These are phyloP conservation scores for Seminavis robusta DNA, from an alignment of 108 stramenopile genomes.

Conservation along the genomic window DNA sequence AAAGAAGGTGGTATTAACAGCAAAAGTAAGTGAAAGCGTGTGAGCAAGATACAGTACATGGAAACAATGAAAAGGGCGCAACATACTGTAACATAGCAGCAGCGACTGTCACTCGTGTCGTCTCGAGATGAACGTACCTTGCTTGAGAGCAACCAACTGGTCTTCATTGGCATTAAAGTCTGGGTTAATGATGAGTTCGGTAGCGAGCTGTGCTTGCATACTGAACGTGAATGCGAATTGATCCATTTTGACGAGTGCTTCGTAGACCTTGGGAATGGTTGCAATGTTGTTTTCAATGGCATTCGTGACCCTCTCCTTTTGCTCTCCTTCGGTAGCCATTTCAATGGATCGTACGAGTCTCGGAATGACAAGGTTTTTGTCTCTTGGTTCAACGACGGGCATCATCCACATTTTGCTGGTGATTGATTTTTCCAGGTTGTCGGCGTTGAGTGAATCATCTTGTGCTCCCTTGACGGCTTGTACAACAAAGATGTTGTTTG, in stretches of 20 bases:
- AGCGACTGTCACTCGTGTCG: not conserved
- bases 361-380: constrained; percentile 78
- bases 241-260: constrained; percentile 82
- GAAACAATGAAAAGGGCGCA: not conserved
- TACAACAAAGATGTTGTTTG: constrained; percentile 68
- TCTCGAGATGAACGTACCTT: constrained; percentile 44
- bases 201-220: constrained; percentile 89
- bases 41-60: not conserved
- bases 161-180: constrained; percentile 74
- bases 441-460: constrained; percentile 61
- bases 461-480: constrained; percentile 65
- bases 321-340: constrained; percentile 13
- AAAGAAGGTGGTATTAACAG: constrained; percentile 21
- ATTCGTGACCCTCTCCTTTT: constrained; percentile 26
- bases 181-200: constrained; percentile 73
- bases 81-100: not conserved
- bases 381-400: constrained; percentile 75
- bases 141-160: constrained; percentile 72
- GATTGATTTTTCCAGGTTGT: constrained; percentile 65
- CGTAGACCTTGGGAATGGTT: constrained; percentile 75
- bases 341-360: constrained; percentile 60
- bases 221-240: constrained; percentile 84
- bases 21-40: no score
- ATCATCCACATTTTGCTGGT: constrained; percentile 80
- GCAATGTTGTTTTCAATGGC: constrained; percentile 52